Base-by-base conservation (phyloP, 371 early-diverging fungal species). In the Fennellomyces sp. region DNA sequence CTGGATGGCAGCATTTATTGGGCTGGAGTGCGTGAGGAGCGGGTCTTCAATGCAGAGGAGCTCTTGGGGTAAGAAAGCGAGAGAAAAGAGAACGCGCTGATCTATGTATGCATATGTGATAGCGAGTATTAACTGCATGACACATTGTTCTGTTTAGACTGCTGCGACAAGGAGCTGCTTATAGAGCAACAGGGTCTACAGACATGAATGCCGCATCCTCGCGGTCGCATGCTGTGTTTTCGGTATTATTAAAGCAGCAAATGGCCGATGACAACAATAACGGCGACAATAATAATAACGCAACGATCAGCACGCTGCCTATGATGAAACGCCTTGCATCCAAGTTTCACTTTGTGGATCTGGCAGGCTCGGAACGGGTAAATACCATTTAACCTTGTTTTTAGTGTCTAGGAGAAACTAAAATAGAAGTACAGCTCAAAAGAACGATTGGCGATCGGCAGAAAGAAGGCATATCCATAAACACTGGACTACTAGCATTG, bases 301-400 rank as follows among this genome's bases (percentile, higher is more conserved):
- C 52, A 36, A 12, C 23, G 7, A 19, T 52, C 25, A 35, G 35
- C 36, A 45, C 10, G 19, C 12, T 23, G n/a, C 21, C 45, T 5
- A 45, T 45, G 5, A 21, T 7, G 21, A 56, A 64, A 27, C 72
- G 68, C 12, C 65, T 91, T 36, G 68, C 82, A 15, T 92, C 94
- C 42, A 99, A 98, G 76, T 95, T 98, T 66, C 94, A 97, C 69
- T 99, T 99, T 86, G 99, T 99, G 33, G 99, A 99, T 83, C 77
- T 99, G 66, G 99, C 99, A 31, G 99, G 99, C n/a, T 94, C 94
- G 35, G 99, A 99, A 75, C 87, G 99, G 56, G 84, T 85, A 78
- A 56, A 31, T 8, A 13, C 0, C 25, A 4, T 52, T 30, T 23
- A 41, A 12, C 26, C 38, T 36, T 28, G 8, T 12, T 49, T 25